Evolutionary conservation across 2,329 filamentous ascomycete genomes (phyloP), one percentile per base, ranked within the genome.

Genomic region (Rhynchosporium agropyri): DNA sequence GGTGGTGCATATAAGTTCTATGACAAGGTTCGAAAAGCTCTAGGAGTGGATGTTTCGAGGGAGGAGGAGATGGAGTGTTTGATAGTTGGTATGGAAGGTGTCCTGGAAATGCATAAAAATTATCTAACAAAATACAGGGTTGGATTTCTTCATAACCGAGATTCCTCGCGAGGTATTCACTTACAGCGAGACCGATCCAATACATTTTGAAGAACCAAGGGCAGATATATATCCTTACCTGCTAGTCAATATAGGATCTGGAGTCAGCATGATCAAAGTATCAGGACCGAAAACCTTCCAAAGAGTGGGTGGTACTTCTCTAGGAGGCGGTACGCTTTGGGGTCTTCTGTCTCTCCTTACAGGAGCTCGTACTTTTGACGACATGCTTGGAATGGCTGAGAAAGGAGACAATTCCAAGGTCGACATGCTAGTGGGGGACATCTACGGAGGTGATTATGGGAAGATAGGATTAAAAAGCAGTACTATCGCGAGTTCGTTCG

Each of bases 11-110:
- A 91, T 82, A 97, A 98, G 76, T 99, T 91, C 78, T 97, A 98
- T 76, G 92, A 98, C 75, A 89, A 87, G 76, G 92, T 99, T 70
- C 88, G 87, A 73, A 85, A 94, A 66, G 87, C 89, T 4, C 79
- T 99, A 57, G 90, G 90, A 13, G 91, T 97, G 1, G 90, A 97
- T 74, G 92, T 99, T 26, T 81, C 93, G 71, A 83, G 92, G 49
- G 95, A 98, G 77, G 95, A 99, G 73, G 95, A 99, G 79, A 99
- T 99, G 95, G 92, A 97, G 76, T 99, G 95, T 74, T 79, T 99
- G 63, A 99, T 99, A 67, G 95, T 95, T 72, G 92, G 91, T 92
- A 76, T 29, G 12, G 20, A 28, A 6, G 40, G 40, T 54, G 26
- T 15, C 20, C 36, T 15, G 3, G 1, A 8, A 42, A 26, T n/a